Base-by-base conservation (phyloP, 2,329 filamentous ascomycete genomes). In the Apiospora saccharicola region DNA sequence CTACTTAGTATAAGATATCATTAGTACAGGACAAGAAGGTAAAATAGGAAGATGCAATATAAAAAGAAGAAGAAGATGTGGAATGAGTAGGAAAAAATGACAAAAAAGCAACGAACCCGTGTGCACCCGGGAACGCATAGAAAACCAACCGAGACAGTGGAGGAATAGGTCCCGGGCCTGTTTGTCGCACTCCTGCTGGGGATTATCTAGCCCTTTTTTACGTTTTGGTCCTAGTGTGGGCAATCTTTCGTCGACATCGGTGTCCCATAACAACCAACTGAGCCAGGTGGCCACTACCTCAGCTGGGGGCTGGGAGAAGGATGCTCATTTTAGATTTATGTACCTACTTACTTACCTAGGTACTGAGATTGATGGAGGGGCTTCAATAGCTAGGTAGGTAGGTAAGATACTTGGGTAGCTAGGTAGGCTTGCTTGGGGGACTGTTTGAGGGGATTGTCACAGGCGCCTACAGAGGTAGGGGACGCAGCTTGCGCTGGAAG, bases 131-230 rank as follows among this genome's bases (percentile, higher is more conserved):
- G 57, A 34, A 22, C 10, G 8, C 1, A 41, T 41, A 19, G 34
- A 14, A 64, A 64, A 41, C 53, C 30, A 8, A 14, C 5, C 22
- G 34, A 34, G 57, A 64, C 34, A 64, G 57, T n/a, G n/a, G 34
- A 64, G 57, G 57, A 41, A 14, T 44, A 12, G 26, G 53, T n/a
- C 7, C 8, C 1, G 26, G 16, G 22, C 34, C 57, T 13, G 57
- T 61, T 64, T 19, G 57, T 64, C 13, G 57, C 57, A 10, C 57
- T 64, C 57, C 34, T 64, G 30, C 34, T 41, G 30, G 10, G 19
- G 57, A 24, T 64, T 64, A 41, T 64, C 57, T 64, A 64, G 57
- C 16, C 57, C 4, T 13, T 6, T 41, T 41, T 64, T 64, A 64
- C 12, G 34, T 41, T 41, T 10, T 41, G 19, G 26, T 30, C 26